Conservation (phyloP, 352 stramenopile genomes). For the Globisporangium viniferum region DNA sequence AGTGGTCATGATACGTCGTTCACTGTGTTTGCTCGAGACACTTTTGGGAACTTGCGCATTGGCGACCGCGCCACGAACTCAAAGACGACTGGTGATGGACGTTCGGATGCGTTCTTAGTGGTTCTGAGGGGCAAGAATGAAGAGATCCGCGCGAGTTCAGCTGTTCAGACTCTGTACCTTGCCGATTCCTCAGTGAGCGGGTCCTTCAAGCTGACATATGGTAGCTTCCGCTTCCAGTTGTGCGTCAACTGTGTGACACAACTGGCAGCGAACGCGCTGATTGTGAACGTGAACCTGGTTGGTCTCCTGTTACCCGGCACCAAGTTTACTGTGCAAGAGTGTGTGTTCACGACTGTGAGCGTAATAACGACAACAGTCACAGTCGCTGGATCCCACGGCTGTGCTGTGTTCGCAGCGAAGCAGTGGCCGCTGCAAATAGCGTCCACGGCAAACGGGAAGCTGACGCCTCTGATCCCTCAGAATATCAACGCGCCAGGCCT, state of each 20-base stretch:
- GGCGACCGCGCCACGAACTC: constrained; percentile 71
- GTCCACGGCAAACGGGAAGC: constrained; percentile 15
- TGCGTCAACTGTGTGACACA: constrained; percentile 56
- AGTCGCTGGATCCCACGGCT: constrained; percentile 57
- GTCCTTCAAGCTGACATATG: constrained; percentile 75
- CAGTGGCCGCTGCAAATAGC: constrained; percentile 42
- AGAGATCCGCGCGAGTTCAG: constrained; percentile 83
- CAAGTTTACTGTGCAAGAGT: constrained; percentile 72
- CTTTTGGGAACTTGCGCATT: constrained; percentile 91
- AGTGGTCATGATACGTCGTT: constrained; percentile 89
- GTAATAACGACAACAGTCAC: constrained; percentile 47
- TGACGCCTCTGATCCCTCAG: constrained; percentile 65
- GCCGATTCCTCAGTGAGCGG: constrained; percentile 25
- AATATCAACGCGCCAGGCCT: constrained; percentile 54
- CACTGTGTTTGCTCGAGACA: constrained; percentile 85
- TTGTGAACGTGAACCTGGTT: constrained; percentile 56
- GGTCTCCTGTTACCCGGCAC: constrained; percentile 45
- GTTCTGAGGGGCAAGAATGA: constrained; percentile 69
- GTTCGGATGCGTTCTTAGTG: constrained; percentile 91
- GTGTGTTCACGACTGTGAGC: constrained; percentile 54
- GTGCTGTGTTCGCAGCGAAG: constrained; percentile 38
- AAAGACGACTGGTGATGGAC: constrained; percentile 70
- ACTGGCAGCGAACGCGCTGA: constrained; percentile 49
- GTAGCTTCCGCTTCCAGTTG: constrained; percentile 46
- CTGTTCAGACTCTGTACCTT: constrained; percentile 71